phyloP scores from a whole-genome alignment of 768 basidiomycete genomes.

The Amanita muscaria region DNA sequence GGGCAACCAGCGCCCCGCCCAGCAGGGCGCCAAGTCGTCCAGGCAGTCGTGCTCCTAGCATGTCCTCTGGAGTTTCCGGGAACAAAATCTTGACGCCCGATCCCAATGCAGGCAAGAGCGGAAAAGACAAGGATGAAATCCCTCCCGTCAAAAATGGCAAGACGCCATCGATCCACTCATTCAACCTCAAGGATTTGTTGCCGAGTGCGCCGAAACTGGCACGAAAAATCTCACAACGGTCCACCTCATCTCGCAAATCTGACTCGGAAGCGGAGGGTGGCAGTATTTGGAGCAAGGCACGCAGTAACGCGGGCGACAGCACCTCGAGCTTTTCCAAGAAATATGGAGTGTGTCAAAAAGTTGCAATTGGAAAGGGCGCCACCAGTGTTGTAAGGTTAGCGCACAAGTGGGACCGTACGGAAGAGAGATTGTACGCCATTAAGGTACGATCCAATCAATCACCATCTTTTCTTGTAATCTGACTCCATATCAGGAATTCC shows the following conservation, averaged over 20 bases:
- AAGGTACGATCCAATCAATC: slow-evolving; percentile 52
- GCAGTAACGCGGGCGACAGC: slow-evolving; percentile 37
- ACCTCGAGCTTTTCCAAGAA: slow-evolving; percentile 58
- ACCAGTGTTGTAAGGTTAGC: slow-evolving; percentile 93
- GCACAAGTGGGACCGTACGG: slow-evolving; percentile 96
- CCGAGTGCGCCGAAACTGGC: slow-evolving; percentile 64
- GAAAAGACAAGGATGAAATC: slow-evolving; percentile 18
- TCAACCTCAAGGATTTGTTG: slow-evolving; percentile 78
- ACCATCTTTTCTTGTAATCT: not conserved
- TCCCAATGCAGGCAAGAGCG: slow-evolving; percentile 19
- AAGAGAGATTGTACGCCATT: slow-evolving; percentile 96
- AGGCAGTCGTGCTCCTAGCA: slow-evolving; percentile 38
- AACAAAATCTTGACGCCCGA: slow-evolving; percentile 20
- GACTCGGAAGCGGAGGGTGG: slow-evolving; percentile 47
- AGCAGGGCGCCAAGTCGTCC: slow-evolving; percentile 49
- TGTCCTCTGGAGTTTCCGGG: slow-evolving; percentile 35
- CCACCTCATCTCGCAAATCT: slow-evolving; percentile 52
- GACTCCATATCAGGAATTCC: slow-evolving; percentile 68
- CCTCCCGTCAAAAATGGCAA: slow-evolving; percentile 24
- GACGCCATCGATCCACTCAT: slow-evolving; percentile 42
- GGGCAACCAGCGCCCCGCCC: slow-evolving; percentile 46
- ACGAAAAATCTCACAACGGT: slow-evolving; percentile 61
- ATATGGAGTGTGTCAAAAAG: slow-evolving; percentile 95
- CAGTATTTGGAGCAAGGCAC: slow-evolving; percentile 18
- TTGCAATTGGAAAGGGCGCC: slow-evolving; percentile 97